These are phyloP conservation scores for Ophiostoma pallidulum DNA, from an alignment of 2,329 filamentous ascomycete species.

Conservation along the genomic window DNA sequence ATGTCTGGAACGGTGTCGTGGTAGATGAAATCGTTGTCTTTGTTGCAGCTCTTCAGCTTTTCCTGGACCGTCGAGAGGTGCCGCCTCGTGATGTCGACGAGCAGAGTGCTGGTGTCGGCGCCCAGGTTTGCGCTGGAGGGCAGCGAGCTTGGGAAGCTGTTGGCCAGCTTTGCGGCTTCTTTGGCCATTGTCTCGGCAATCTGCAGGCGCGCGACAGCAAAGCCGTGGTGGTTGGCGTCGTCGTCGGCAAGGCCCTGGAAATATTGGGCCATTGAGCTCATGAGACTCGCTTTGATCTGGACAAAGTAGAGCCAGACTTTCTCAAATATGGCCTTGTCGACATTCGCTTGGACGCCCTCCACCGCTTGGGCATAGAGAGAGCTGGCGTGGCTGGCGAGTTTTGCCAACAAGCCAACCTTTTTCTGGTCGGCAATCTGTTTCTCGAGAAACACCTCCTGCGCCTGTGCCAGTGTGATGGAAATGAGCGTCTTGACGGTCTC, in stretches of 20 bases:
- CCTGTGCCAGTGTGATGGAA: constrained; percentile 85
- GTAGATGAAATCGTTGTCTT: constrained; percentile 98
- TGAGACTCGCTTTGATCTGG: constrained; percentile 73
- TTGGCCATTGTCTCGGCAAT: constrained; percentile 69
- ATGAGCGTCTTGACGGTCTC: constrained; percentile 96
- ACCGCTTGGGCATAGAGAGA: constrained; percentile 80
- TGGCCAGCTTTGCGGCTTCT: constrained; percentile 68
- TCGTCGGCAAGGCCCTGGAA: constrained; percentile 89
- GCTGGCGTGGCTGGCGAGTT: constrained; percentile 82
- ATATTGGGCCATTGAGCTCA: constrained; percentile 82
- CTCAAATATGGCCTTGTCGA: constrained; percentile 83
- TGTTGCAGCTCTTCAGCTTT: constrained; percentile 63
- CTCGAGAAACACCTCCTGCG: constrained; percentile 94
- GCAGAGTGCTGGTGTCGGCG: constrained; percentile 62
- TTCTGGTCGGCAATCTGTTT: constrained; percentile 91
- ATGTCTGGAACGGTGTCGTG: constrained; percentile 86
- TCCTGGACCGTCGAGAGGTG: constrained; percentile 74
- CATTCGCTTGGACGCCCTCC: constrained; percentile 88
- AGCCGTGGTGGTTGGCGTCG: constrained; percentile 77
- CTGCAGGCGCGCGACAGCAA: constrained; percentile 73
- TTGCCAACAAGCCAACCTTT: constrained; percentile 84
- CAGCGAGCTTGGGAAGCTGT: constrained; percentile 69
- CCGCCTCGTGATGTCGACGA: constrained; percentile 76
- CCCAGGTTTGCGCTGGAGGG: constrained; percentile 75
- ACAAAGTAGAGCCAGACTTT: constrained; percentile 82